Evolutionary conservation across 768 basidiomycete species (phyloP), one percentile per base, ranked within the genome.

Genomic region (Tricholoma saponaceum): DNA sequence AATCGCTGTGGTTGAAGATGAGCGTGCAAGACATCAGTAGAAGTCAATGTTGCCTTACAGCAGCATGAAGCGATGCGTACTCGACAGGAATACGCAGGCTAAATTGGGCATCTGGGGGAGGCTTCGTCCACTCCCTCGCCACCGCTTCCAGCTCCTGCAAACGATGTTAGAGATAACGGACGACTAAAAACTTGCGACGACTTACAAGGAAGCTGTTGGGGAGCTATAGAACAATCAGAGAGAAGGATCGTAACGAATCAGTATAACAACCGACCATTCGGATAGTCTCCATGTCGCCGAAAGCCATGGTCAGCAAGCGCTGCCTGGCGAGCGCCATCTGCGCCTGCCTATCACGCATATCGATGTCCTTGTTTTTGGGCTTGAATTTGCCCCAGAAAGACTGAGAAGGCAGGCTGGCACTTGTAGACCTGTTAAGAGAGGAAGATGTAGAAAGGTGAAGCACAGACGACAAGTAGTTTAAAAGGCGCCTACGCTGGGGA

Each of bases 231-330:
- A 25, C 32, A 10, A 53, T 62, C 49, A 66, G 64, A 37, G 35
- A 33, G 43, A 41, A 57, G 28, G 60, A 62, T 55, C 55, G 35
- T 18, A 43, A 60, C 55, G 55, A 58, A 33, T 50, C 20, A 55
- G 20, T 51, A 16, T 18, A 51, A 54, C 43, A 26, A 68, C 76
- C 54, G 56, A 86, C 88, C 78, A 88, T 83, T 61, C 86, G 80
- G 58, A 94, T 79, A 7, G 92, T 93, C 74, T 94, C 92, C 86
- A 92, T 90, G 37, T 93, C 92, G 55, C 79, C 88, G 69, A 86
- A 90, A 8, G 83, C 85, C 57, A 94, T 83, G 58, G 92, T 94
- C 63, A 94, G 79, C 62, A 91, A 82, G 59, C 88, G 83, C 63
- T 88, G 87, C 55, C 89, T 75, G 23, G 86, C 78, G 63, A 92